Evolutionary conservation across 352 stramenopile species (phyloP).

Genomic region (Ophiocytium majus): DNA sequence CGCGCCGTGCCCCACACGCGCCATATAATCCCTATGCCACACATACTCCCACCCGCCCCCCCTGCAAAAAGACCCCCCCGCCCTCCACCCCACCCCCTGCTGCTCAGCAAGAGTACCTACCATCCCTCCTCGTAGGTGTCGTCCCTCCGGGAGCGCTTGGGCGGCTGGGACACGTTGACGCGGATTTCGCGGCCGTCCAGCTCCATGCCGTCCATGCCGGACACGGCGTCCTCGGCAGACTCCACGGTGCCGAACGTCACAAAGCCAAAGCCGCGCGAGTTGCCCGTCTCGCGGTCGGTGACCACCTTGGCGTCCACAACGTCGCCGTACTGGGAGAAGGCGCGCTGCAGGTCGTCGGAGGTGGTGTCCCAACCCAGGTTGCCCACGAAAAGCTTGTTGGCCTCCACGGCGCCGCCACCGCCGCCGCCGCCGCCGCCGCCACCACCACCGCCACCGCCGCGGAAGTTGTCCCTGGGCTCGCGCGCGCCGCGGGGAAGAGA

Average conservation of each 20-base stretch:
- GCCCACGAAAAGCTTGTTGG: constrained; percentile 3
- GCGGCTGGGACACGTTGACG: not conserved
- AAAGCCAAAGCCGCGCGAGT: constrained; percentile 15
- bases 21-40: no score
- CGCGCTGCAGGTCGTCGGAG: constrained; percentile 6
- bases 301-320: constrained; percentile 2
- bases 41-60: no score
- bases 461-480: not conserved
- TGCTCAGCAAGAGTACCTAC: not conserved
- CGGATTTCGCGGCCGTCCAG: constrained; percentile 10
- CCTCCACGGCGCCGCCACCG: not conserved
- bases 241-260: constrained; percentile 4
- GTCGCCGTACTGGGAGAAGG: constrained; percentile 23
- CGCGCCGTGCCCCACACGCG: no score
- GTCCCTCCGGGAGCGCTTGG: not conserved
- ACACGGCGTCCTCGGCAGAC: not conserved
- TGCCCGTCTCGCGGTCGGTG: constrained; percentile 26
- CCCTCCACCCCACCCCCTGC: no score
- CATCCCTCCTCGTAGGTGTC: not conserved
- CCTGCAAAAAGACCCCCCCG: no score
- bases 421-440: not conserved
- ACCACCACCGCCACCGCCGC: not conserved
- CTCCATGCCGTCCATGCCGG: constrained; percentile 10
- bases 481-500: not conserved
- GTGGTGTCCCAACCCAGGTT: constrained; percentile 19